These are phyloP conservation scores for Botrytis galanthina DNA, from an alignment of 2,329 filamentous ascomycete species.

Conservation along the genomic window DNA sequence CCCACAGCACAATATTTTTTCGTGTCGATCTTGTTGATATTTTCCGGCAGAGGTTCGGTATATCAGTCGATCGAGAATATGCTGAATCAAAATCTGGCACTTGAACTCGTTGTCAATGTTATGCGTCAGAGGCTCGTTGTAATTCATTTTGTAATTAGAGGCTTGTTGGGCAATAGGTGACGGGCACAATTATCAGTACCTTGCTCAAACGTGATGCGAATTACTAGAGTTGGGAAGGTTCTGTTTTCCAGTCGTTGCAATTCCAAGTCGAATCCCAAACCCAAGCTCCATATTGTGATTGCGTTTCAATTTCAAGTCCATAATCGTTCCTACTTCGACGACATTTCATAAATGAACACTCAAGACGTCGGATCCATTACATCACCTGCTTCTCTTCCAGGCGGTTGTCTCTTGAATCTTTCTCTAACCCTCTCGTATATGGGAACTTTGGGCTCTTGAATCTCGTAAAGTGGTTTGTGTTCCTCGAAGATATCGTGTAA, in stretches of 20 bases:
- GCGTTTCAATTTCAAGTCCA: background rate
- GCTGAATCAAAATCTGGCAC: background rate
- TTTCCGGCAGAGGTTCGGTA: background rate
- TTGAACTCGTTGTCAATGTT: background rate
- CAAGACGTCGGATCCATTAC: background rate
- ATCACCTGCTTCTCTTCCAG: background rate
- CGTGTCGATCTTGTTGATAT: background rate
- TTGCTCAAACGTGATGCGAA: background rate
- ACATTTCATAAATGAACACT: background rate
- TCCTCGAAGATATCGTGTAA: constrained; percentile 21
- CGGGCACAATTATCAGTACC: background rate
- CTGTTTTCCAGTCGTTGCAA: background rate
- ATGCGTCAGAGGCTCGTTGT: background rate
- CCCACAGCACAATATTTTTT: background rate
- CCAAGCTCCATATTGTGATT: background rate
- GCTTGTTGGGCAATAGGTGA: background rate
- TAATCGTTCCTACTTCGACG: background rate
- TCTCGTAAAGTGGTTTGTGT: constrained; percentile 19
- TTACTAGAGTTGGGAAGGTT: background rate
- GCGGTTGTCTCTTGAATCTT: constrained; percentile 5
- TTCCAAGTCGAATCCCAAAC: background rate
- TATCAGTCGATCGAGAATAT: background rate
- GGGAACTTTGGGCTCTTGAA: constrained; percentile 16
- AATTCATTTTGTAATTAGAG: background rate
- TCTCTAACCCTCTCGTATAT: constrained; percentile 15